Percentiles rank a stretch among this genome's conserved stretches.
Conservation (phyloP, 441 rosid genomes). For the Croton laevigatus region DNA sequence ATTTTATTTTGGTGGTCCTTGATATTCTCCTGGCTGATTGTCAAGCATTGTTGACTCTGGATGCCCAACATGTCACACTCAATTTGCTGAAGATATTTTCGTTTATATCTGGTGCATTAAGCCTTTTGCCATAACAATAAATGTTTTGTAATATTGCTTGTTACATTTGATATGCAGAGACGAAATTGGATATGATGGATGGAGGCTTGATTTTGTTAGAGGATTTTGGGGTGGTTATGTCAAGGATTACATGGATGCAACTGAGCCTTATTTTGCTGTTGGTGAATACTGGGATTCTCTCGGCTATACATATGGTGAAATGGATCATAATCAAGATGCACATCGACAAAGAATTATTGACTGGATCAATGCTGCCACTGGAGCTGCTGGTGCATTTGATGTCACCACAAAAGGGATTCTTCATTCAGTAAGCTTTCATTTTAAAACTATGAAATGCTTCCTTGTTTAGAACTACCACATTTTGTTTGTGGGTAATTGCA, state of each 20-base stretch:
- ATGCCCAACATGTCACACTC: neutral
- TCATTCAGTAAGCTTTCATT: slow-evolving; percentile 58
- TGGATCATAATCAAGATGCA: slow-evolving; percentile 96
- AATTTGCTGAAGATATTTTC: neutral
- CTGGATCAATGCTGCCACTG: slow-evolving; percentile 84
- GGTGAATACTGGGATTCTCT: slow-evolving; percentile 98
- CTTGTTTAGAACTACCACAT: too few species aligned
- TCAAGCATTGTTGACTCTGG: neutral
- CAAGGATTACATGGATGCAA: slow-evolving; percentile 89
- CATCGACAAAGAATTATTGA: slow-evolving; percentile 93
- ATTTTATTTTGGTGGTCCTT: neutral
- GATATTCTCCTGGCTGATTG: neutral
- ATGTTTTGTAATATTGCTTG: slow-evolving; percentile 18
- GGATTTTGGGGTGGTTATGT: slow-evolving; percentile 99
- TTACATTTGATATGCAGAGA: slow-evolving; percentile 45
- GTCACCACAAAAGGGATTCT: slow-evolving; percentile 97
- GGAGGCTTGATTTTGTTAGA: slow-evolving; percentile 98
- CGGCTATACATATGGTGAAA: slow-evolving; percentile 73
- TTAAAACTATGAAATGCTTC: neutral
- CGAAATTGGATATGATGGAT: slow-evolving; percentile 96
- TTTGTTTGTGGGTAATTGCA: neutral
- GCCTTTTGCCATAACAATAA: neutral
- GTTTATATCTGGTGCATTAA: neutral
- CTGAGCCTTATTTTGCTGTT: slow-evolving; percentile 78
- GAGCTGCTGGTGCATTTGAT: slow-evolving; percentile 93